A percentile compares a stretch with the other conserved stretches of the same genome.
phyloP scores from a whole-genome alignment of 2,329 filamentous ascomycete genomes.

The Alternaria sp. region DNA sequence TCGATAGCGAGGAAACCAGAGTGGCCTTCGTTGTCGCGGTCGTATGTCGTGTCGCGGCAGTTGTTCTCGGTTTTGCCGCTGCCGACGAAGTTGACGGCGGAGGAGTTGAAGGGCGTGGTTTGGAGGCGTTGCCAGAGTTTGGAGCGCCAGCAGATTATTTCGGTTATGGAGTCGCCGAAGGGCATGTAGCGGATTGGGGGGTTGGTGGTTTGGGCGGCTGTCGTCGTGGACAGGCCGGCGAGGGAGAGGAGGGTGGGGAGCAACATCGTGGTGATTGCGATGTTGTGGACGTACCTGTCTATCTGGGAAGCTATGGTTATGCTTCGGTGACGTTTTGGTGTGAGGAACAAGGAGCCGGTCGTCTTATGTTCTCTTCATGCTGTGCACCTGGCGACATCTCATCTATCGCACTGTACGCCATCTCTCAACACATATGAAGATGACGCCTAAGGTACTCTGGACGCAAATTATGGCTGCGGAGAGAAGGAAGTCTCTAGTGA shows the following conservation, averaged over 20 bases:
- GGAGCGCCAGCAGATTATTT: constrained; percentile 54
- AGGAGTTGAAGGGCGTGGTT: constrained; percentile 42
- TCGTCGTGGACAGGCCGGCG: constrained; percentile 6
- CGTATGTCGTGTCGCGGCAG: constrained; percentile 50
- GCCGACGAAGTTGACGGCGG: constrained; percentile 50
- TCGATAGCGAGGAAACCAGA: constrained; percentile 54
- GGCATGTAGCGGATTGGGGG: constrained; percentile 48
- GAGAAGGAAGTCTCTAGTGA: neutral
- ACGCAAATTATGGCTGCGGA: neutral
- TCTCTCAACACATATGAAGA: neutral
- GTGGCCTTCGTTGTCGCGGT: constrained; percentile 55
- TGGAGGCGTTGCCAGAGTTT: constrained; percentile 53
- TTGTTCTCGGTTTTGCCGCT: constrained; percentile 38
- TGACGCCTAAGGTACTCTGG: neutral
- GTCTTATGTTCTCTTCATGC: neutral
- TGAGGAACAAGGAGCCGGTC: neutral
- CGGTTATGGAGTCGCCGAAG: constrained; percentile 55
- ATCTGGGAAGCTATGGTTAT: neutral
- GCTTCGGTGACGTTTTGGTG: neutral
- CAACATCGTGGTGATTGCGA: constrained; percentile 19
- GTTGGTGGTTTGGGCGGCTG: constrained; percentile 23
- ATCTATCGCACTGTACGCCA: neutral
- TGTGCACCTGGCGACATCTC: neutral
- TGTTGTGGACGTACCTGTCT: too few relatives aligned
- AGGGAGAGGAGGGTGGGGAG: constrained; percentile 24